phyloP scores from a whole-genome alignment of 805 yeast genomes.

The Yamadazyma sp. region DNA sequence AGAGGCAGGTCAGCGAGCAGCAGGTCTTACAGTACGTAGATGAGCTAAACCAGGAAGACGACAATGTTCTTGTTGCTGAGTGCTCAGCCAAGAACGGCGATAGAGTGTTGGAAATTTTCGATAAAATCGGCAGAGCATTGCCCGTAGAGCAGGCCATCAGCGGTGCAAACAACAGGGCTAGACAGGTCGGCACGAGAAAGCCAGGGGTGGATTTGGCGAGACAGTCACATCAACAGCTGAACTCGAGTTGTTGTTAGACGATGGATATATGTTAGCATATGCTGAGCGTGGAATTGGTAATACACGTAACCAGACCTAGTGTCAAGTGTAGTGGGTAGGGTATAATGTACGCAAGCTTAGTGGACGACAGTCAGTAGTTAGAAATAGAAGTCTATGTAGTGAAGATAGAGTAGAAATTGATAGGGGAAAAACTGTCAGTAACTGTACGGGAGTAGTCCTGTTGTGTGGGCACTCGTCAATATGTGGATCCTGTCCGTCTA shows the following conservation, averaged over 20 bases:
- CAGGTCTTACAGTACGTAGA: constrained; percentile 50
- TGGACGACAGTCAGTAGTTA: too few relatives aligned
- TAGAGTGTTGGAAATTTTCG: constrained; percentile 42
- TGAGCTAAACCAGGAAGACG: constrained; percentile 41
- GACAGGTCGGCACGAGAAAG: constrained; percentile 26
- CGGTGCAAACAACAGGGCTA: constrained; percentile 24
- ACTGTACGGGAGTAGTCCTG: too few relatives aligned
- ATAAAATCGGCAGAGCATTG: constrained; percentile 39
- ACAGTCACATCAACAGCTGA: constrained; percentile 23
- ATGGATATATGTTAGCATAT: too few relatives aligned
- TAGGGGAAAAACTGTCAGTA: too few relatives aligned
- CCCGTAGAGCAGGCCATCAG: constrained; percentile 40
- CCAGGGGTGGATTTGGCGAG: constrained; percentile 39
- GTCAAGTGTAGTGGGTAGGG: too few relatives aligned
- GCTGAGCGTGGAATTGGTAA: too few relatives aligned
- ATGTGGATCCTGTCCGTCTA: too few relatives aligned
- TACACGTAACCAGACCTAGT: too few relatives aligned
- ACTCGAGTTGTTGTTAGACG: constrained; percentile 27
- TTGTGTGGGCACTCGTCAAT: too few relatives aligned
- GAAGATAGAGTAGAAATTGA: too few relatives aligned
- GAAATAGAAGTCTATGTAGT: too few relatives aligned
- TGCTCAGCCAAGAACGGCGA: constrained; percentile 48
- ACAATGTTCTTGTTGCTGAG: constrained; percentile 36
- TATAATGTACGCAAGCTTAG: too few relatives aligned
- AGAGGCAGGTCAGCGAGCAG: constrained; percentile 42